Evolutionary conservation across 1,139 yeast species (phyloP), one percentile per base, ranked within the genome.

Genomic region (Meyerozyma sp.): DNA sequence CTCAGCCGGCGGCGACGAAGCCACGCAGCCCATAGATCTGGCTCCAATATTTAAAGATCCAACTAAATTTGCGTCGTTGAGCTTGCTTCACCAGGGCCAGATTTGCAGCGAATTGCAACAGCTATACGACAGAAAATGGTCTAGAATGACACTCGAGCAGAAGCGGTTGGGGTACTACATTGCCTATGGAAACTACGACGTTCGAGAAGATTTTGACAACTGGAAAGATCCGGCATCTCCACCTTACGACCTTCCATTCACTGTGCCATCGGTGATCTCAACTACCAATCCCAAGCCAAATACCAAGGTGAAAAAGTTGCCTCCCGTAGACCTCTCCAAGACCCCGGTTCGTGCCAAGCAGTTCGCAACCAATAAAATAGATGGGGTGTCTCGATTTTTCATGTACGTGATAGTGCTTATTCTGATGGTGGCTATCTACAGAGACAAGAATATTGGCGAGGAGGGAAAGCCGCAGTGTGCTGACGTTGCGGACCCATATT

Each of bases 121-220:
- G 34, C 70, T 72, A 48, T 69, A 64, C 54, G 79, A 78, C 51
- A 70, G 68, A 45, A 72, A 73, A 42, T 82, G 88, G 88, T 57
- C 58, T 7, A 65, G 66, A 40, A 55, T 81, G 44, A 61, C 72
- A 7, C 43, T 46, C 16, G 66, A 73, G 40, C 76, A 73, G 40
- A 81, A 81, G 52, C 58, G 68, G 46, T 66, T 80, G 52, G 73
- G 79, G 1, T 79, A 79, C 54, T 81, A 70, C 61, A 73, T 81
- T 38, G 73, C 81, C 0, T 82, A 80, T 57, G 87, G 86, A 2
- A 68, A 81, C 47, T 79, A 84, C 76, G 88, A 85, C 0, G 78
- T 75, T 1, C 68, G 88, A 47, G 84, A 79, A 44, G 74, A 77
- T 13, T 78, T 81, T 48, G 63, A 63, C 38, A 69, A 70, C 45